Evolutionary conservation across 106 monocot genomes (phyloP), one percentile per base, ranked within the genome.

Genomic region (Platanthera guangdongensis): DNA sequence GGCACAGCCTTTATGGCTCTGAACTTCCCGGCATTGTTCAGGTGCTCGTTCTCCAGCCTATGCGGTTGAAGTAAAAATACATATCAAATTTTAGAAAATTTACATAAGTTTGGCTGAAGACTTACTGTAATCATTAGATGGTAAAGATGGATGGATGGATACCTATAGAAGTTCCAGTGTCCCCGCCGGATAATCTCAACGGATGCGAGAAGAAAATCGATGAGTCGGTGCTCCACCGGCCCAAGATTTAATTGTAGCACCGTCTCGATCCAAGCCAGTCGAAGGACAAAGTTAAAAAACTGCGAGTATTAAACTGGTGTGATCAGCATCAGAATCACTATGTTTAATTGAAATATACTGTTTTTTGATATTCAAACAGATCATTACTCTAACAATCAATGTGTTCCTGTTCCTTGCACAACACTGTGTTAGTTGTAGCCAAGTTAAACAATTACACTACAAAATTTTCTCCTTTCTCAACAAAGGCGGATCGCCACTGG

Each of bases 161-260:
- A 95, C 95, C 92, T 92, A 76, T 99, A 99, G 75, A 85, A 99
- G 77, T 99, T 99, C 99, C 99, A 99, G 68, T 94, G 99, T 0
- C 99, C 99, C 28, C 99, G 85, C 3, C 99, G 86, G 50, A 89
- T 85, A 15, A 99, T 79, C 72, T 99, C 99, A 12, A 94, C 50
- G 30, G 92, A 94, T 52, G 99, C 94, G 7, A 92, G 65, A 4
- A 87, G 45, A 77, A 99, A 99, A 59, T 99, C 90, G 4, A 94
- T 74, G 79, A 92, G 57, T 10, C 88, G 84, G 76, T 94, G 72
- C 82, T 99, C 87, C 4, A 85, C 54, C 19, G 59, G 62, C 7
- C 91, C 86, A 45, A 94, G 9, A 45, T 74, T 88, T n/a, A 94
- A 9, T 0, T 53, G 74, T 75, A 85, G 79, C 45, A 94, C 87